phyloP scores from a whole-genome alignment of 345 rosid species.

The Pugionium dolabratum region DNA sequence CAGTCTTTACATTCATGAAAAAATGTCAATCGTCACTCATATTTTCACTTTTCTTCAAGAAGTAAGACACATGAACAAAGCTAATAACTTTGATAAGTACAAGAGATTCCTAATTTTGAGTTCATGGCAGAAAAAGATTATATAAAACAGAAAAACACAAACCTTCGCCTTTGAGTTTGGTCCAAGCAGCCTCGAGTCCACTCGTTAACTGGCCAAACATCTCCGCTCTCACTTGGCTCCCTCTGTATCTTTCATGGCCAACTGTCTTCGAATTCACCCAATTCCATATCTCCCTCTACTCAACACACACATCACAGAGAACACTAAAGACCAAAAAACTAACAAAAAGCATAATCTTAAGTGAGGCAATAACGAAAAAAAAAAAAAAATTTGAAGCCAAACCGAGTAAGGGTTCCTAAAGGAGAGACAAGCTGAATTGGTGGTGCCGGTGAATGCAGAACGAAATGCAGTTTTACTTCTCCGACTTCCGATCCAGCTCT shows the following conservation, averaged over 20 bases:
- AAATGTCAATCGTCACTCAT: too few species aligned
- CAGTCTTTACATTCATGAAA: too few species aligned
- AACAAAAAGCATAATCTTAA: too few species aligned
- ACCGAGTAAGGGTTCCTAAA: conserved; percentile 59
- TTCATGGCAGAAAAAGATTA: too few species aligned
- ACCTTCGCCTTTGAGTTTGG: conserved; percentile 97
- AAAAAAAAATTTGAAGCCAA: not conserved
- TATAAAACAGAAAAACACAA: not conserved
- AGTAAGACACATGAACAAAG: too few species aligned
- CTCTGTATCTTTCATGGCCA: conserved; percentile 46
- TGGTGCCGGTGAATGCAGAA: conserved; percentile 49
- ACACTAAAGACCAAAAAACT: not conserved
- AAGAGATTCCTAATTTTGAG: too few species aligned
- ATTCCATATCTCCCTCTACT: conserved; percentile 66
- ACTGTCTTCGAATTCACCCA: conserved; percentile 58
- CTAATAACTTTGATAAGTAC: too few species aligned
- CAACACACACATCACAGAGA: conserved; percentile 13
- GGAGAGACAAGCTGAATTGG: conserved; percentile 51
- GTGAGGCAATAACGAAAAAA: not conserved
- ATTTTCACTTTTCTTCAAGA: too few species aligned
- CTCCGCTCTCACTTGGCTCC: conserved; percentile 68
- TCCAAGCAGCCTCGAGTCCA: conserved; percentile 99
- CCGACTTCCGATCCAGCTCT: not conserved
- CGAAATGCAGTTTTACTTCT: conserved; percentile 37
- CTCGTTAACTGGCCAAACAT: conserved; percentile 93